Percentiles rank a stretch among this genome's conserved stretches.
These are phyloP conservation scores for Phialocephala sp. DNA, from an alignment of 2,329 filamentous ascomycete species.

Conservation along the genomic window DNA sequence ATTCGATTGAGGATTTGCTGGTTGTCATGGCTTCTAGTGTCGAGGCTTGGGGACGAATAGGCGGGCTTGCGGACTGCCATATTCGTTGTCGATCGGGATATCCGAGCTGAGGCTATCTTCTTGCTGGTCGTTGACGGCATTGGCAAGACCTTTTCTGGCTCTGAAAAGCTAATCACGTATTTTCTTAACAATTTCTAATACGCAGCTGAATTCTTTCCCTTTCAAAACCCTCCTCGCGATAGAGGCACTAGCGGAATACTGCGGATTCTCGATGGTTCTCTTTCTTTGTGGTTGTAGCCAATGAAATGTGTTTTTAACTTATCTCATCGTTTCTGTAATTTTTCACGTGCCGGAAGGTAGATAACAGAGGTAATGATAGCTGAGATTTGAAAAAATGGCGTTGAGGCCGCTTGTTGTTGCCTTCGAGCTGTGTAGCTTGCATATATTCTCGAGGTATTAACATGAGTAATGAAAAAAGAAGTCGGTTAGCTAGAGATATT, in stretches of 20 bases:
- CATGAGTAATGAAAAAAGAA: neutral
- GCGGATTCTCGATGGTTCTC: constrained; percentile 28
- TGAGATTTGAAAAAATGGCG: neutral
- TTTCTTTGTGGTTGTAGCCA: constrained; percentile 31
- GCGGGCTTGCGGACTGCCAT: constrained; percentile 30
- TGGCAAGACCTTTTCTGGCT: constrained; percentile 42
- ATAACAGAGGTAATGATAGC: neutral
- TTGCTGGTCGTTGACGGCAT: constrained; percentile 44
- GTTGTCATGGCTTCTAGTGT: constrained; percentile 20
- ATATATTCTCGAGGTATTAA: neutral
- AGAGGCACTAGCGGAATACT: constrained; percentile 31
- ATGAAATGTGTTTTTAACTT: constrained; percentile 18
- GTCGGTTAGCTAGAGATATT: neutral
- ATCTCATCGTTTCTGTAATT: neutral
- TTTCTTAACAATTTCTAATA: constrained; percentile 46
- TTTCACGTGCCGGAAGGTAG: neutral
- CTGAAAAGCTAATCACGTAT: constrained; percentile 43
- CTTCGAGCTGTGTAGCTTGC: neutral
- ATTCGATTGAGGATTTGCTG: constrained; percentile 26
- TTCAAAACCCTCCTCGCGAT: constrained; percentile 34
- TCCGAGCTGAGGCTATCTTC: constrained; percentile 39
- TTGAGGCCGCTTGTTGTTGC: neutral
- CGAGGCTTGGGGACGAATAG: constrained; percentile 25
- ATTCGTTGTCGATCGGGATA: constrained; percentile 33
- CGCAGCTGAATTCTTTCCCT: constrained; percentile 40